phyloP scores from a whole-genome alignment of 495 filamentous ascomycete species.

The Parathielavia appendiculata region DNA sequence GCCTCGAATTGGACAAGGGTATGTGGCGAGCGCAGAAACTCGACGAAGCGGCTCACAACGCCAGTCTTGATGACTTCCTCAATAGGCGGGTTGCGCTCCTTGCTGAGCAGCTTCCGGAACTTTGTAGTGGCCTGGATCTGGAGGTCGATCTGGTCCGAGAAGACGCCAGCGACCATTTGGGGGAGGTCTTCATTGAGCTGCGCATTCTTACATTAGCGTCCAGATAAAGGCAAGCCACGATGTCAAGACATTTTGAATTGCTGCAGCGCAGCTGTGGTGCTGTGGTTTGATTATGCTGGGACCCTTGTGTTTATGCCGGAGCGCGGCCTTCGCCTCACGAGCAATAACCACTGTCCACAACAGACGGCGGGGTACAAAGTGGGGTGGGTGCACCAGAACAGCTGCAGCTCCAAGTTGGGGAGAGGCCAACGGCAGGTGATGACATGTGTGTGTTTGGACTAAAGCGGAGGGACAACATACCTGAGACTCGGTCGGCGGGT shows the following conservation, averaged over 20 bases:
- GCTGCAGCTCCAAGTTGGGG: constrained; percentile 13
- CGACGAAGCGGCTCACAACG: constrained; percentile 93
- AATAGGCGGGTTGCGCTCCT: constrained; percentile 98
- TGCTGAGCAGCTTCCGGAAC: constrained; percentile 94
- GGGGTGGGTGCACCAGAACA: constrained; percentile 14
- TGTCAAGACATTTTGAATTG: neutral
- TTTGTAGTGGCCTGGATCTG: constrained; percentile 99
- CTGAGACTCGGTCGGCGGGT: constrained; percentile 88
- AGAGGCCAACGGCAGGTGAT: constrained; percentile 13
- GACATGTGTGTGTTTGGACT: constrained; percentile 1
- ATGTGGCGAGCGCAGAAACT: constrained; percentile 96
- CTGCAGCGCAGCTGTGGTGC: constrained; percentile 6
- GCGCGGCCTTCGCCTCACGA: constrained; percentile 14
- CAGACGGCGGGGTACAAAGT: constrained; percentile 29
- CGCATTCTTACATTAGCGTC: constrained; percentile 33
- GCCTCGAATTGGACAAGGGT: constrained; percentile 99
- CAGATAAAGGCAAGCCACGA: neutral
- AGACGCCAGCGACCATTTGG: constrained; percentile 95
- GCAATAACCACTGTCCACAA: constrained; percentile 14
- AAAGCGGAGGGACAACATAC: constrained; percentile 52
- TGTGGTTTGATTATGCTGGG: neutral
- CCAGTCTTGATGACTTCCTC: constrained; percentile 99
- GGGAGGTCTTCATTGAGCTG: constrained; percentile 97
- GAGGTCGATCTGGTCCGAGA: constrained; percentile 95
- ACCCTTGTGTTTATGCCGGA: constrained; percentile 6